These are phyloP conservation scores for Metschnikowia cerradonensis DNA, from an alignment of 805 yeast species.

Conservation along the genomic window DNA sequence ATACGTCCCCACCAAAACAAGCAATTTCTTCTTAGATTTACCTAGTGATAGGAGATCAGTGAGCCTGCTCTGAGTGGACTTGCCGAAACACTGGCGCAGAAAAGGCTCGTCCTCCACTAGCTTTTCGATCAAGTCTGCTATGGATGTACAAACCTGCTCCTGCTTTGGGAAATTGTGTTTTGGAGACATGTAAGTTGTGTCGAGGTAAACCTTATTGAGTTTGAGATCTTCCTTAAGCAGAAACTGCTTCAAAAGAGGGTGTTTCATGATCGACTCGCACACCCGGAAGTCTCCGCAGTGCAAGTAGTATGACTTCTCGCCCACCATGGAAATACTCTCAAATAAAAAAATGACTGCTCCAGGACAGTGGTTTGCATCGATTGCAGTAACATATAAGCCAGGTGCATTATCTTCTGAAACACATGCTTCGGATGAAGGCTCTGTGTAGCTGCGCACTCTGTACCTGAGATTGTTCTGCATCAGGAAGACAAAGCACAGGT, in stretches of 20 bases:
- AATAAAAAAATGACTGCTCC: constrained; percentile 84
- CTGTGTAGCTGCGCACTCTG: constrained; percentile 17
- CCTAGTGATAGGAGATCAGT: constrained; percentile 30
- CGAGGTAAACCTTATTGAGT: constrained; percentile 70
- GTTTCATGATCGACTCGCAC: constrained; percentile 44
- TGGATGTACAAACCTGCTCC: constrained; percentile 54
- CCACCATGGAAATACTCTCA: constrained; percentile 37
- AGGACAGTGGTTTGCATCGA: constrained; percentile 96
- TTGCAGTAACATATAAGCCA: constrained; percentile 50
- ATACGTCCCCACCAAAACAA: constrained; percentile 80
- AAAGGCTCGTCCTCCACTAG: constrained; percentile 27
- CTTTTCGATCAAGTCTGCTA: constrained; percentile 50
- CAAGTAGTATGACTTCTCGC: constrained; percentile 35
- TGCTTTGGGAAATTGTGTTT: constrained; percentile 76
- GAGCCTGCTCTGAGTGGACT: constrained; percentile 33
- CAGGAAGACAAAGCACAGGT: constrained; percentile 41
- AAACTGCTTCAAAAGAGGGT: constrained; percentile 27
- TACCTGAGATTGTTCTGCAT: constrained; percentile 41
- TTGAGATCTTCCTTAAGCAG: constrained; percentile 11
- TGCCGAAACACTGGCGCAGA: constrained; percentile 32
- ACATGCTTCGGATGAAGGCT: constrained; percentile 18
- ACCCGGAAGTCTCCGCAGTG: constrained; percentile 97
- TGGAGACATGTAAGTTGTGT: constrained; percentile 85
- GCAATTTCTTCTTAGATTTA: constrained; percentile 30
- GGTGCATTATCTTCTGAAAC: constrained; percentile 16